Evolutionary conservation across 805 yeast species (phyloP).

Genomic region (Candida palmyrensis): DNA sequence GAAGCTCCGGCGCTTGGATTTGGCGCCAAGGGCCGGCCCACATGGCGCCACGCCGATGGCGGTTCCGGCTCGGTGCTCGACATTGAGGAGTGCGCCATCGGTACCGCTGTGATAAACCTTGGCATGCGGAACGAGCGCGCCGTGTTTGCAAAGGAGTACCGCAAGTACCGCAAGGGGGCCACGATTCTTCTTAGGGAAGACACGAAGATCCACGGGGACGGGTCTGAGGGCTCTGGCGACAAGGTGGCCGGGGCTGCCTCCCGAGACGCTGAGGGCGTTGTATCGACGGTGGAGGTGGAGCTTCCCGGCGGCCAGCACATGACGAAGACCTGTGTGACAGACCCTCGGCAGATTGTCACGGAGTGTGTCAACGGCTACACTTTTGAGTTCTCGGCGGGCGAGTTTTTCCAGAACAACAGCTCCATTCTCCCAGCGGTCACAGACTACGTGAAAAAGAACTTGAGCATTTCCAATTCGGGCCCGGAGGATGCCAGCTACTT

Average conservation of each 20-base stretch:
- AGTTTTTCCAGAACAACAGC: slow-evolving; percentile 94
- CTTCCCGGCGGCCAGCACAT: slow-evolving; percentile 19
- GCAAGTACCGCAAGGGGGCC: slow-evolving; percentile 67
- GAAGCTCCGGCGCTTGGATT: slow-evolving; percentile 77
- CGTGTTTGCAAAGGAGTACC: slow-evolving; percentile 44
- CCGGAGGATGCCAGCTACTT: slow-evolving; percentile 47
- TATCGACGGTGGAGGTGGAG: slow-evolving; percentile 20
- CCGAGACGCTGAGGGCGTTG: slow-evolving; percentile 31
- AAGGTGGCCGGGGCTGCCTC: slow-evolving; percentile 37
- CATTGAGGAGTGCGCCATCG: slow-evolving; percentile 91
- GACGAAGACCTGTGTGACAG: slow-evolving; percentile 71
- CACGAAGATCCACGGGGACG: slow-evolving; percentile 39
- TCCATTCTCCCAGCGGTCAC: slow-evolving; percentile 84
- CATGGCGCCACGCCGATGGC: slow-evolving; percentile 56
- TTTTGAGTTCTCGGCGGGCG: slow-evolving; percentile 90
- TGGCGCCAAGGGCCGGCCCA: slow-evolving; percentile 77
- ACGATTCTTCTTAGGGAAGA: slow-evolving; percentile 82
- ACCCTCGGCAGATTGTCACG: slow-evolving; percentile 70
- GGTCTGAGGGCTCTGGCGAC: too few relatives aligned
- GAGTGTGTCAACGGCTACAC: slow-evolving; percentile 71
- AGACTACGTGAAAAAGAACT: slow-evolving; percentile 68
- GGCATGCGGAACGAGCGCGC: slow-evolving; percentile 70
- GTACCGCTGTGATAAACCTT: slow-evolving; percentile 69
- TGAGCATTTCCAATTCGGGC: slow-evolving; percentile 36
- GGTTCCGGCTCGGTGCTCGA: slow-evolving; percentile 70